Evolutionary conservation across 345 rosid species (phyloP).

Genomic region (Citrus mangshanensis): DNA sequence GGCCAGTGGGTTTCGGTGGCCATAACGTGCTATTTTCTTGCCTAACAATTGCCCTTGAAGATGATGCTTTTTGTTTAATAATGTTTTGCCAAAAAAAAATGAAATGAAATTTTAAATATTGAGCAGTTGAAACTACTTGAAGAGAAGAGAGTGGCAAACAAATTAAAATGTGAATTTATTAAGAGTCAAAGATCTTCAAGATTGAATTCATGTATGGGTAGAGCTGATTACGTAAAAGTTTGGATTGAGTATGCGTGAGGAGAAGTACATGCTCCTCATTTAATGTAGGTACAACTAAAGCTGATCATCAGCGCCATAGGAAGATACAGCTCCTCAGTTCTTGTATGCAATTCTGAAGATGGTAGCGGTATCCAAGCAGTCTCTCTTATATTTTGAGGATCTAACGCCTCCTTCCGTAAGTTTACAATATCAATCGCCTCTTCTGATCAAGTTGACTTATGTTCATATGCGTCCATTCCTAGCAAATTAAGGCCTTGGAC

Average conservation of each 20-base stretch:
- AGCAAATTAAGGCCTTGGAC: not conserved
- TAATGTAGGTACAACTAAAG: not conserved
- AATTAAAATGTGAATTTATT: not conserved
- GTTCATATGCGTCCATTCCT: too few relatives aligned
- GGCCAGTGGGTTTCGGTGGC: slow-evolving; percentile 22
- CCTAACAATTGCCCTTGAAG: not conserved
- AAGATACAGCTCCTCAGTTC: not conserved
- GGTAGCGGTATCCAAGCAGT: slow-evolving; percentile 21
- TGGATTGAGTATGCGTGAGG: not conserved
- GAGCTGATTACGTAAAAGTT: not conserved
- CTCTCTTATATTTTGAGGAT: slow-evolving; percentile 40
- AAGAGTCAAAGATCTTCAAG: not conserved
- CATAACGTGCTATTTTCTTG: slow-evolving; percentile 15
- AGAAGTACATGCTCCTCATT: not conserved
- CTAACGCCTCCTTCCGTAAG: slow-evolving; percentile 38
- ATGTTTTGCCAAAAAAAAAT: not conserved
- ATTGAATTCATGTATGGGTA: slow-evolving; percentile 7
- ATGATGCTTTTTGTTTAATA: not conserved
- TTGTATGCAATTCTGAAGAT: slow-evolving; percentile 6
- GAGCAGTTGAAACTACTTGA: slow-evolving; percentile 9
- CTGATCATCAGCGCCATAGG: not conserved
- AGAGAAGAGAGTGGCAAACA: not conserved
- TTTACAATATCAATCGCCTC: not conserved
- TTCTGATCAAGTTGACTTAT: not conserved
- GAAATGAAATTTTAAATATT: not conserved